phyloP scores from a whole-genome alignment of 106 monocot species.

The Phalaenopsis equestris region DNA sequence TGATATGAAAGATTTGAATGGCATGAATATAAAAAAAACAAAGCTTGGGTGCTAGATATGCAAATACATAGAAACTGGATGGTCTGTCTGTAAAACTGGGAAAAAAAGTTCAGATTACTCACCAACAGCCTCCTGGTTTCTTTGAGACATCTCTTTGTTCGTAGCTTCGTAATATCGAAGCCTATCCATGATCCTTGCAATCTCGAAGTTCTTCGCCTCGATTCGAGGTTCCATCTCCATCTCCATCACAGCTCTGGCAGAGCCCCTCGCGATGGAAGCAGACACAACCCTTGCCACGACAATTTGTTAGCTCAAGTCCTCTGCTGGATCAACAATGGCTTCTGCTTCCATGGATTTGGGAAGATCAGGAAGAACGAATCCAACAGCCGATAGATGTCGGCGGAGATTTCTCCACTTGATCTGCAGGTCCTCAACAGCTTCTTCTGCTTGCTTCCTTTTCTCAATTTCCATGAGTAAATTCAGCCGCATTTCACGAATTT shows the following conservation, averaged over 20 bases:
- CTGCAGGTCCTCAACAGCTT: conserved; percentile 20
- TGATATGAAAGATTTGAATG: too few species aligned
- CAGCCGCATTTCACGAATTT: conserved; percentile 1
- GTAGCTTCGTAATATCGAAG: conserved; percentile 71
- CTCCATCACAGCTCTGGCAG: too few species aligned
- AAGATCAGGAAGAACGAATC: too few species aligned
- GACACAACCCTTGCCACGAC: conserved; percentile 24
- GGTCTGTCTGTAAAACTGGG: too few species aligned
- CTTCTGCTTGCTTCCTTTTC: conserved; percentile 73
- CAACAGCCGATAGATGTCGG: too few species aligned
- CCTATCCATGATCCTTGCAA: conserved; percentile 30
- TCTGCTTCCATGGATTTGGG: background rate
- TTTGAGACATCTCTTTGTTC: conserved; percentile 63
- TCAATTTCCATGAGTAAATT: conserved; percentile 66
- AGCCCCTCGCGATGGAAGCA: too few species aligned
- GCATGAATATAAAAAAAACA: too few species aligned
- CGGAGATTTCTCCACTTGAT: too few species aligned
- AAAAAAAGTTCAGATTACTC: conserved; percentile 3
- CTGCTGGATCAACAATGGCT: conserved; percentile 23
- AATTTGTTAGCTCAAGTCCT: conserved; percentile 44
- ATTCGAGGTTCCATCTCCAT: too few species aligned
- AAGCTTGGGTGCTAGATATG: too few species aligned
- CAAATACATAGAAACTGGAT: too few species aligned
- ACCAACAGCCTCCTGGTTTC: conserved; percentile 78
- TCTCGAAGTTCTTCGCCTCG: conserved; percentile 62